Evolutionary conservation across 2,329 filamentous ascomycete genomes (phyloP), one percentile per base, ranked within the genome.

Genomic region (Bimuria novae-zelandiae): DNA sequence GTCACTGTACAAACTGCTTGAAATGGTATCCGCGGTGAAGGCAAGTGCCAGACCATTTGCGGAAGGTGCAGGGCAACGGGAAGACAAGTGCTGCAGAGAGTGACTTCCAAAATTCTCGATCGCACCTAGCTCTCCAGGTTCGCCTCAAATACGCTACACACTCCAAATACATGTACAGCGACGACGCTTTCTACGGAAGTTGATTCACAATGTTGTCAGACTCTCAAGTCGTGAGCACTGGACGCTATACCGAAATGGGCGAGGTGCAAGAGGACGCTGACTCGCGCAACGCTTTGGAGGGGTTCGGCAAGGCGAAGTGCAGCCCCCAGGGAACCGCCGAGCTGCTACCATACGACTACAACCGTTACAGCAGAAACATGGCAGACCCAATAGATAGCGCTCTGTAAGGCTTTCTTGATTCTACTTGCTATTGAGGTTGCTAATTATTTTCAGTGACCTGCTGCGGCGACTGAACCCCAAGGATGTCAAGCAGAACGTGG

Each of bases 401-500:
- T 51, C 84, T 91, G 88, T 90, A 81, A 75, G n/a, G 86, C 36
- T 43, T 8, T 11, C 49, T 29, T 27, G 54, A 37, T 33, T 39
- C 29, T 50, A 7, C 11, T 22, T 33, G 10, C 47, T 44, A 45
- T 30, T 43, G 39, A 17, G 14, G 41, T 3, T 32, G 48, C 40
- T 51, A 53, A 57, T 71, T 49, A 23, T 57, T 29, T 52, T 43
- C 75, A 97, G 94, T 71, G 94, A 99, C 81, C 92, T 99, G 73
- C 93, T 99, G 77, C 93, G 94, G 67, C 94, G 94, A 61, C 89
- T 99, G 58, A 95, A 96, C 79, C 94, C 94, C 37, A 95, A 95
- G 75, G 86, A 94, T 77, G 97, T 93, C 50, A 84, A 92, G 69
- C 77, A 84, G 57, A 95, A 99, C 79, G 89, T 99, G 68, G 88